Conservation (phyloP, 73 alveolate species). For the Symbiodinium pilosum region DNA sequence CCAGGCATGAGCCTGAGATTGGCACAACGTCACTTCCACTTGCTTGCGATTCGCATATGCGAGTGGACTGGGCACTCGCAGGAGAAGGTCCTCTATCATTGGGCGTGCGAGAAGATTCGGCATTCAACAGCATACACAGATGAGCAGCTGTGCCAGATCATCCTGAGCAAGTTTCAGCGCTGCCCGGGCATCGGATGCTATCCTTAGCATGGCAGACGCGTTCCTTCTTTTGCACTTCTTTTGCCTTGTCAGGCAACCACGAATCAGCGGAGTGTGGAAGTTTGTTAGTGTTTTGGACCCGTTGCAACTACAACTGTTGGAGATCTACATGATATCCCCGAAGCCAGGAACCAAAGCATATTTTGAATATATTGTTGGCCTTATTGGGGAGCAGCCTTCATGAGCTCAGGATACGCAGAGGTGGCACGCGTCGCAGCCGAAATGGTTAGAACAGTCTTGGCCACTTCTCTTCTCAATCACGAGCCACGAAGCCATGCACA, state of each 20-base stretch:
- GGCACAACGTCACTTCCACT: conserved; percentile 83
- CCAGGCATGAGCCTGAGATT: conserved; percentile 41
- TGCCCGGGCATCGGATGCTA: conserved; percentile 82
- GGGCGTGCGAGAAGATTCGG: conserved; percentile 94
- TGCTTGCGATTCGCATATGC: conserved; percentile 62
- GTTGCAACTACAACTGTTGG: too few relatives aligned
- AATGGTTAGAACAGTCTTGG: conserved; percentile 58
- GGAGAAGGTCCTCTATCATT: conserved; percentile 62
- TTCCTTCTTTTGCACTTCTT: neutral
- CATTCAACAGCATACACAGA: conserved; percentile 29
- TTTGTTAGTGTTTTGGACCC: too few relatives aligned
- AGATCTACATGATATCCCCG: too few relatives aligned
- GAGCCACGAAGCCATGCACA: conserved; percentile 86
- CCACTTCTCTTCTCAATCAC: conserved; percentile 43
- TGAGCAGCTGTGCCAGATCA: conserved; percentile 75
- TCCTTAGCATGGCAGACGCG: neutral
- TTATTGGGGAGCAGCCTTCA: too few relatives aligned
- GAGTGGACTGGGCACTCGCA: conserved; percentile 78
- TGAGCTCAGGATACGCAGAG: conserved; percentile 45
- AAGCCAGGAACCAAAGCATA: too few relatives aligned
- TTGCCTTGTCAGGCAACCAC: too few relatives aligned
- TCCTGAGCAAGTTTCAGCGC: conserved; percentile 52
- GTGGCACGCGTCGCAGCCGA: conserved; percentile 95
- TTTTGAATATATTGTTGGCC: too few relatives aligned
- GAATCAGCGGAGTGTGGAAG: too few relatives aligned